These are phyloP conservation scores for Backusella circina DNA, from an alignment of 192 early-diverging fungal genomes.

Conservation along the genomic window DNA sequence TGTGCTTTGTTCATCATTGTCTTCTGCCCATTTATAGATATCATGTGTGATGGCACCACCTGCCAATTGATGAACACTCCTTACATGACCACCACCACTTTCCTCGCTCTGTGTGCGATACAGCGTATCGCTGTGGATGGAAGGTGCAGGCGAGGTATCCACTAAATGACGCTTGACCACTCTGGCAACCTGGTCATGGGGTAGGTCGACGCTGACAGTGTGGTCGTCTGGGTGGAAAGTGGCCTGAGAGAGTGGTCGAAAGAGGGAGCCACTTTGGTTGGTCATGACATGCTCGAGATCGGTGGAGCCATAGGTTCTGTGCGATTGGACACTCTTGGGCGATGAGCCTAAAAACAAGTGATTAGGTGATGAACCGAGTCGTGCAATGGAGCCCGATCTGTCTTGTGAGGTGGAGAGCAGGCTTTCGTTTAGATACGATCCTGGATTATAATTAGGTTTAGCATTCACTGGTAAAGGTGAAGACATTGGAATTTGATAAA, in stretches of 20 bases:
- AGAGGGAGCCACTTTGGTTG: background rate
- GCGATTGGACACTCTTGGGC: slow-evolving; percentile 6
- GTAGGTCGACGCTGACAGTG: slow-evolving; percentile 22
- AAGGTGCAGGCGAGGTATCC: slow-evolving; percentile 16
- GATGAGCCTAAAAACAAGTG: background rate
- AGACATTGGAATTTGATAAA: background rate
- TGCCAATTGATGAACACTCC: slow-evolving; percentile 42
- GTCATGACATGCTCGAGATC: slow-evolving; percentile 19
- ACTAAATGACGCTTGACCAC: slow-evolving; percentile 33
- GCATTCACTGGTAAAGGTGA: slow-evolving; percentile 24
- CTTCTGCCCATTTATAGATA: slow-evolving; percentile 88
- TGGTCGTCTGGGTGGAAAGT: slow-evolving; percentile 22
- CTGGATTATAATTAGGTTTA: background rate
- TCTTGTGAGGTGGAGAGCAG: slow-evolving; percentile 11
- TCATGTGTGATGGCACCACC: slow-evolving; percentile 82
- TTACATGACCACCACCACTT: background rate
- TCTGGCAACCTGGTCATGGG: slow-evolving; percentile 31
- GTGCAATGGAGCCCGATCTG: background rate
- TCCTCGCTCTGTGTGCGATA: background rate
- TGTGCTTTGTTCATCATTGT: slow-evolving; percentile 42
- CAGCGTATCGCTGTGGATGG: background rate
- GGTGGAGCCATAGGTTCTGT: slow-evolving; percentile 3
- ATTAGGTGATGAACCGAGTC: slow-evolving; percentile 11
- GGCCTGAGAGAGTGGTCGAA: slow-evolving; percentile 8
- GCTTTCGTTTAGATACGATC: background rate